These are phyloP conservation scores for Exophiala phaeomuriformis DNA, from an alignment of 2,329 filamentous ascomycete genomes.

Conservation along the genomic window DNA sequence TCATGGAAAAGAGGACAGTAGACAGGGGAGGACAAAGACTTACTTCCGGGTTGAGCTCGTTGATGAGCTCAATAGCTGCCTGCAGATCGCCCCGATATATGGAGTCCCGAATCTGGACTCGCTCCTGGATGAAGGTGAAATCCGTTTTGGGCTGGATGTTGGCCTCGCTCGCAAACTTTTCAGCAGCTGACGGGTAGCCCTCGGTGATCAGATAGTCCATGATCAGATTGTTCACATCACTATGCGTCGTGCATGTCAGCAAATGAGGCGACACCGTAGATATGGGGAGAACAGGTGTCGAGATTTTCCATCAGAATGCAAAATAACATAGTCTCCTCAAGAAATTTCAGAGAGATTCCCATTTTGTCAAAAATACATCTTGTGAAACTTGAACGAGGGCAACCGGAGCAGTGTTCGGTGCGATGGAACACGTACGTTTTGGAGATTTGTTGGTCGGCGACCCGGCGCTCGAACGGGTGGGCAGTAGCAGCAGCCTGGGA, in stretches of 20 bases:
- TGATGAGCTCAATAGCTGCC: slow-evolving; percentile 75
- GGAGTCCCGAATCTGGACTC: slow-evolving; percentile 74
- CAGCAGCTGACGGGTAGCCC: slow-evolving; percentile 85
- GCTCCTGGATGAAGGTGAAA: slow-evolving; percentile 62
- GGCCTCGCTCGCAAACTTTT: slow-evolving; percentile 88
- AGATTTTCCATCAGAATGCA: slow-evolving; percentile 55
- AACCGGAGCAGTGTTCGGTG: slow-evolving; percentile 2
- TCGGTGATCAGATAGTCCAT: slow-evolving; percentile 96
- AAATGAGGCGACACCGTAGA: background rate
- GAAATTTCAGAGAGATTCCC: slow-evolving; percentile 99
- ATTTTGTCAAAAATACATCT: slow-evolving; percentile 87
- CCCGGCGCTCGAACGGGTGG: slow-evolving; percentile 65
- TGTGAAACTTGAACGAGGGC: slow-evolving; percentile 44
- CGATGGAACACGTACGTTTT: slow-evolving; percentile 65
- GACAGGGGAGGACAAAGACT: slow-evolving; percentile 32
- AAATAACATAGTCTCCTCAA: slow-evolving; percentile 87
- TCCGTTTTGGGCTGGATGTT: slow-evolving; percentile 72
- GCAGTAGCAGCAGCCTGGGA: slow-evolving; percentile 17
- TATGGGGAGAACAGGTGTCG: slow-evolving; percentile 1
- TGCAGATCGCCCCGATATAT: slow-evolving; percentile 84
- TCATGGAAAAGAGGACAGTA: slow-evolving; percentile 57
- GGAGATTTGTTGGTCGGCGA: slow-evolving; percentile 75
- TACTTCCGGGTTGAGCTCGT: slow-evolving; percentile 88
- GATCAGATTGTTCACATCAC: slow-evolving; percentile 90
- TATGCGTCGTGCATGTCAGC: slow-evolving; percentile 38